These are phyloP conservation scores for Carex arenaria DNA, from an alignment of 202 grass and related monocot species.

Conservation along the genomic window DNA sequence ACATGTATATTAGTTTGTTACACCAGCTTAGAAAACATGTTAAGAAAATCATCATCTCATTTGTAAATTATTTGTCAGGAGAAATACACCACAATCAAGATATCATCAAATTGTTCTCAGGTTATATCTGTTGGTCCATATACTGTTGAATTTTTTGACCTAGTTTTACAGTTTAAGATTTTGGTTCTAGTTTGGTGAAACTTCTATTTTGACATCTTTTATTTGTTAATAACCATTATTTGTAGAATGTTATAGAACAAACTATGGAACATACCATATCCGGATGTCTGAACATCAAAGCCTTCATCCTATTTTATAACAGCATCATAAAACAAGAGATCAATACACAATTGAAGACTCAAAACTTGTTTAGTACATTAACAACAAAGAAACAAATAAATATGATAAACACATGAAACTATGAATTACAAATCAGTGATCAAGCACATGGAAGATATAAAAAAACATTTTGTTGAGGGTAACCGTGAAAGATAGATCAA, in stretches of 20 bases:
- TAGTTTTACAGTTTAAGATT: no score
- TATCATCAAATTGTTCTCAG: background rate
- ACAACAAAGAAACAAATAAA: conserved; percentile 17
- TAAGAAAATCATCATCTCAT: background rate
- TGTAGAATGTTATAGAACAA: background rate
- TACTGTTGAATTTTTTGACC: background rate
- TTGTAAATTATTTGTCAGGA: background rate
- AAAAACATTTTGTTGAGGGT: background rate
- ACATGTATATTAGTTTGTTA: background rate
- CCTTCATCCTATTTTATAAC: conserved; percentile 67
- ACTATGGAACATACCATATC: conserved; percentile 55
- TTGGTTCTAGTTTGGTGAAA: no score
- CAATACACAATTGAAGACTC: background rate
- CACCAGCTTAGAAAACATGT: background rate
- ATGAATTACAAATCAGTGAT: background rate
- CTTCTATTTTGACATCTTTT: background rate
- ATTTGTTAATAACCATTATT: background rate
- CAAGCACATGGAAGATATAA: background rate
- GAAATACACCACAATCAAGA: background rate
- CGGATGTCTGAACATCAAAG: conserved; percentile 93
- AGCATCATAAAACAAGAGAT: background rate
- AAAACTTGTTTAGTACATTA: background rate
- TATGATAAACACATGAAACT: conserved; percentile 24
- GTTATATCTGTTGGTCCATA: background rate
- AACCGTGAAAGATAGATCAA: background rate